Evolutionary conservation across 352 stramenopile genomes (phyloP), one percentile per base, ranked within the genome.

Genomic region (Plasmopara halstedii): DNA sequence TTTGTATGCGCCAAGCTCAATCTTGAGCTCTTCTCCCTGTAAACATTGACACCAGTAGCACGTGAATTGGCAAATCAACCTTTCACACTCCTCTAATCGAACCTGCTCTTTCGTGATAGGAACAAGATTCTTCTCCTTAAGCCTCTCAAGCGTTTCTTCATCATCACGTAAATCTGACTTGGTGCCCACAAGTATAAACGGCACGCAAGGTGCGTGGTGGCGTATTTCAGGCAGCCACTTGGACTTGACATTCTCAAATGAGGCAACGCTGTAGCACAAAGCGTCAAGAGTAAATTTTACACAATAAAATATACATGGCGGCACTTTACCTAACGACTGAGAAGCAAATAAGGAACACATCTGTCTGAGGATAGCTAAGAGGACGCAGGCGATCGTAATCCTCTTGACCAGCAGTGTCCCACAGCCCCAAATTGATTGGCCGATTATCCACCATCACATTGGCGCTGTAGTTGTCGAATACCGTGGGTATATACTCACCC

Each of bases 291-390:
- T n/a, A n/a, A n/a, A n/a, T n/a, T n/a, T n/a, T n/a, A n/a, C n/a
- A n/a, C n/a, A n/a, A n/a, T n/a, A n/a, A n/a, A n/a, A n/a, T n/a
- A n/a, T n/a, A n/a, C n/a, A n/a, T n/a, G n/a, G n/a, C n/a, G n/a
- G n/a, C 10, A 15, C 8, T 57, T 10, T 43, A 85, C 72, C 74
- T 94, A 29, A 96, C 88, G 51, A 98, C 87, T 19, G 87, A 95
- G 64, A 97, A 98, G 60, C 92, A 98, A 52, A 98, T 88, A 21
- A 98, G 72, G 48, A 98, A 98, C 14, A 98, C 89, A 50, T 98
- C 89, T 15, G 94, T 98, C 64, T 97, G 85, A 10, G 93, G 93
- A 68, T 98, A 98, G 47, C 83, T 97, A 35, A 98, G 66, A 40
- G 93, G 91, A 23, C 94, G 83, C 44, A 98, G 59, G 21, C 92